Conservation (phyloP, 306 rosid species). For the Glycine soja region DNA sequence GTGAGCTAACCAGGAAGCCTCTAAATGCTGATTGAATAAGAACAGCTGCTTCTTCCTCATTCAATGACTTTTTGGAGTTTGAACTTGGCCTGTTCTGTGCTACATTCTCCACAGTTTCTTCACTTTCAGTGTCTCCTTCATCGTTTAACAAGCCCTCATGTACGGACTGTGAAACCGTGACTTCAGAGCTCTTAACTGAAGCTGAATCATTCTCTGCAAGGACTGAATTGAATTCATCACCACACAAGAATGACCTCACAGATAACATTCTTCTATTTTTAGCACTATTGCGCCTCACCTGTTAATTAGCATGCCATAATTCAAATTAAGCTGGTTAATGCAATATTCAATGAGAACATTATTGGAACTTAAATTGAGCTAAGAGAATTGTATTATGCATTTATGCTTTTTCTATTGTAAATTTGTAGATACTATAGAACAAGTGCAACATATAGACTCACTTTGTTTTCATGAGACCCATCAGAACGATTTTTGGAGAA, state of each 20-base stretch:
- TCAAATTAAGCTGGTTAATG: conserved; percentile 15
- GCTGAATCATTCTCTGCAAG: conserved; percentile 77
- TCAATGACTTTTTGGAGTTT: conserved; percentile 43
- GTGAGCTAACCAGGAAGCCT: conserved; percentile 64
- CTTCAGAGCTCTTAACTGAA: conserved; percentile 69
- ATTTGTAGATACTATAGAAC: background rate
- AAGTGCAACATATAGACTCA: conserved; percentile 49
- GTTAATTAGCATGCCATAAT: conserved; percentile 18
- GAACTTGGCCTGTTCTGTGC: conserved; percentile 32
- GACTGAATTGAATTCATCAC: conserved; percentile 81
- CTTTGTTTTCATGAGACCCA: conserved; percentile 65
- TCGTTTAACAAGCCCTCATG: conserved; percentile 44
- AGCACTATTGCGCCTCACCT: conserved; percentile 64
- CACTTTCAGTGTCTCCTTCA: conserved; percentile 48
- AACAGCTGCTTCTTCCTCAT: conserved; percentile 72
- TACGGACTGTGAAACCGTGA: conserved; percentile 62
- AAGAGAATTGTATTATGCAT: background rate
- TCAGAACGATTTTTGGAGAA: conserved; percentile 68
- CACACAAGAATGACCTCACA: conserved; percentile 88
- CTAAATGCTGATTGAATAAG: conserved; percentile 83
- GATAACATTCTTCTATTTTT: conserved; percentile 79
- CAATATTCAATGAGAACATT: conserved; percentile 1
- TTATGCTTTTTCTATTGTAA: background rate
- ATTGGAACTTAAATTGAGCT: conserved; percentile 6
- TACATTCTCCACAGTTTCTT: conserved; percentile 61